Evolutionary conservation across 2,329 filamentous ascomycete species (phyloP).

Genomic region (Cladosporium sp.): DNA sequence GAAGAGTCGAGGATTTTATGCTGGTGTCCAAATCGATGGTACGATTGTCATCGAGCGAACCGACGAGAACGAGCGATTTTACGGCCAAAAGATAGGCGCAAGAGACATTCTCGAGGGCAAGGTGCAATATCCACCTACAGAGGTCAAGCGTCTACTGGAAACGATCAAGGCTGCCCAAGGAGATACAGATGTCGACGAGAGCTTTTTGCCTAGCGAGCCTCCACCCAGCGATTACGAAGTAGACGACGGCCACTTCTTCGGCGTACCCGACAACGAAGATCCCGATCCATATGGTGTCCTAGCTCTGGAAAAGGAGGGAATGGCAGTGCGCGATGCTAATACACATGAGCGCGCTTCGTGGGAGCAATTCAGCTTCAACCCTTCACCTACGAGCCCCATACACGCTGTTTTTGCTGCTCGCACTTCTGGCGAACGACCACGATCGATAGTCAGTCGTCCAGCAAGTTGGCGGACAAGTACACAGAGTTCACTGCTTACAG

Average conservation of each 20-base stretch:
- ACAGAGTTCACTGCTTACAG: constrained; percentile 21
- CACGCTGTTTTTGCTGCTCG: constrained; percentile 58
- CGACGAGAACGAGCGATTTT: constrained; percentile 88
- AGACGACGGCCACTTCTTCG: constrained; percentile 61
- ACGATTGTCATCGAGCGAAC: constrained; percentile 81
- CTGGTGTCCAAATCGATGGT: constrained; percentile 81
- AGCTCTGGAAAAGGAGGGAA: constrained; percentile 83
- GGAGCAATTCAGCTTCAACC: constrained; percentile 80
- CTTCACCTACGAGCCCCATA: constrained; percentile 72
- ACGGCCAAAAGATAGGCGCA: constrained; percentile 65
- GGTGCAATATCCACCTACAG: constrained; percentile 56
- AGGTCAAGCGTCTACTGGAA: constrained; percentile 67
- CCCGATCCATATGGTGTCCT: constrained; percentile 90
- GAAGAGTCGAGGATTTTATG: constrained; percentile 86
- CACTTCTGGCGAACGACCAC: constrained; percentile 56
- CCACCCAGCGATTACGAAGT: constrained; percentile 75
- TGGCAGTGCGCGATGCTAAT: constrained; percentile 90
- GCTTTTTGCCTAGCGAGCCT: constrained; percentile 66
- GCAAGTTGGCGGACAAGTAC: constrained; percentile 32
- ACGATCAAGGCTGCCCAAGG: constrained; percentile 88
- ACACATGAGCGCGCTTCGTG: constrained; percentile 70
- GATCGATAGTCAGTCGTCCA: constrained; percentile 30
- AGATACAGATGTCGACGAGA: constrained; percentile 70
- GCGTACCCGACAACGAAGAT: constrained; percentile 75
- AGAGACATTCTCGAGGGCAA: constrained; percentile 65